Conservation (phyloP, 441 rosid species). For the Jatropha podagrica region DNA sequence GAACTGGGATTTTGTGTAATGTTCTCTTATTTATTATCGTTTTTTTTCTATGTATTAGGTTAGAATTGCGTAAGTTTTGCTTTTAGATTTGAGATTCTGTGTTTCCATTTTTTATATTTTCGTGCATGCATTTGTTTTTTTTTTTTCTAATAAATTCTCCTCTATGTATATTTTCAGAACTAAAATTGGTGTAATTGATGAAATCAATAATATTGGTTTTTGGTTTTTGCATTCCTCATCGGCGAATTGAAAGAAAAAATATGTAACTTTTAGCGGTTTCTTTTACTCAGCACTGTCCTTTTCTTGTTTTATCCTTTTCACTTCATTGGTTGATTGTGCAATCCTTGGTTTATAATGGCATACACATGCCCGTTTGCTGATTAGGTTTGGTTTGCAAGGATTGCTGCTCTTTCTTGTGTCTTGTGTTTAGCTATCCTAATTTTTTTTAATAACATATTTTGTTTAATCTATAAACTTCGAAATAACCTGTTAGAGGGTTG, state of each 20-base stretch:
- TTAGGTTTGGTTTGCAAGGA: background rate
- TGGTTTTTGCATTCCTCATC: background rate
- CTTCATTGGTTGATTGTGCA: background rate
- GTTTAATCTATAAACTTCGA: background rate
- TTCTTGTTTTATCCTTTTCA: background rate
- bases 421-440: background rate
- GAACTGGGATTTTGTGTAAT: background rate
- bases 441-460: background rate
- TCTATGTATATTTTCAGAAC: background rate
- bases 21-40: slow-evolving; percentile 7
- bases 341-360: background rate
- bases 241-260: background rate
- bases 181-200: background rate
- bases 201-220: slow-evolving; percentile 4
- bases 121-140: background rate
- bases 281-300: background rate
- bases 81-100: slow-evolving; percentile 1
- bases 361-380: background rate
- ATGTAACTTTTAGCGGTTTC: background rate
- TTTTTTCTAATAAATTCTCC: background rate
- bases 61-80: background rate
- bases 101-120: background rate
- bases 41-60: background rate
- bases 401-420: background rate
- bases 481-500: background rate